Evolutionary conservation across 2,329 filamentous ascomycete species (phyloP), one percentile per base, ranked within the genome.

Genomic region (Penicillium sp.): DNA sequence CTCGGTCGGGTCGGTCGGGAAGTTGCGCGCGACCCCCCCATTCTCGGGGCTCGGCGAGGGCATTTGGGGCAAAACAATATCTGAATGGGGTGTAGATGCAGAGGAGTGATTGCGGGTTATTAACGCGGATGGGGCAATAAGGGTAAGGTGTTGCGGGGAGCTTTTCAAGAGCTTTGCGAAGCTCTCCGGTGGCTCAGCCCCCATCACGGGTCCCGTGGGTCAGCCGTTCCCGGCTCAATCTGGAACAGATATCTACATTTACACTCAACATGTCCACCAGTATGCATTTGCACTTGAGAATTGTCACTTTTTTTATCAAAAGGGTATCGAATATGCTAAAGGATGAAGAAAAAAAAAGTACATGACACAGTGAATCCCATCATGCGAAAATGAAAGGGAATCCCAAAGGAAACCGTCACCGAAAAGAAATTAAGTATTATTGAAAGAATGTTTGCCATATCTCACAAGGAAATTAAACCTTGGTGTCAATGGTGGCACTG

Each of bases 1-100:
- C 43, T 88, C 81, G 50, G 82, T 79, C 13, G 81, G 79, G 51
- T 89, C 74, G 50, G 69, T 70, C 16, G 81, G 81, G 55, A 83
- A 82, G 47, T 58, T 67, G 51, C 56, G 45, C 46, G 60, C 44
- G 14, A 56, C 35, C 40, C 47, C 52, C 44, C 45, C 54, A 16
- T 60, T 60, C 22, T 59, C 57, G 36, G 60, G 57, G 20, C 46
- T 56, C 10, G 48, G 57, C 6, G 64, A 63, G 28, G 58, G 51
- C 67, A 70, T 69, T 36, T 42, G 18, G 24, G 45, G 11, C 18
- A 4, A 20, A 20, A 20, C 9, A 13, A 13, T 7, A 4, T 22
- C 6, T 8, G 16, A 18, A 18, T 10, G 35, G 11, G 9, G 16
- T 38, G 1, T 11, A 11, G 5, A 18, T 13, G 35, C 1, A 38